Percentiles rank a stretch among this genome's conserved stretches.
Conservation (phyloP, 2,329 filamentous ascomycete genomes). For the Venturia pyrina region DNA sequence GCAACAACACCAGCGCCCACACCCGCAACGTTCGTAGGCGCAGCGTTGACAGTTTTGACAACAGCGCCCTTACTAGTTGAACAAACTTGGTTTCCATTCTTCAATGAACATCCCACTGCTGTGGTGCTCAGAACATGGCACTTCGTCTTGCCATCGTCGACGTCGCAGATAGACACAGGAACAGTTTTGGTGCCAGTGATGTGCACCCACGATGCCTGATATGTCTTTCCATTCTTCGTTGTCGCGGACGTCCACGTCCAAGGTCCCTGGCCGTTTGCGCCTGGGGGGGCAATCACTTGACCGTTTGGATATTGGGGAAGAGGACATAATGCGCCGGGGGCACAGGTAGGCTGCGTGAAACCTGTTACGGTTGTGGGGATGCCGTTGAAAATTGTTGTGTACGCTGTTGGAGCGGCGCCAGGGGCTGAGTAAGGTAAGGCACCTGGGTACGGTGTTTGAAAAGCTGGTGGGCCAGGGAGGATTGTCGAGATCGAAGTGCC, state of each 20-base stretch:
- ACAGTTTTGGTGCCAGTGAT: slow-evolving; percentile 4
- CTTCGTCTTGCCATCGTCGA: background rate
- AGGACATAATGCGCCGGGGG: background rate
- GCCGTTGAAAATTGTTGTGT: background rate
- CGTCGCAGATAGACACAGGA: background rate
- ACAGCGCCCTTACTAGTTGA: background rate
- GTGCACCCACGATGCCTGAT: background rate
- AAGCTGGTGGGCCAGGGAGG: background rate
- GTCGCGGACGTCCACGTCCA: background rate
- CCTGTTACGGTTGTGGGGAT: background rate
- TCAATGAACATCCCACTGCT: background rate
- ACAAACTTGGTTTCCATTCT: slow-evolving; percentile 1
- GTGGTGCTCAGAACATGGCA: slow-evolving; percentile 1
- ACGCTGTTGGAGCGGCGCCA: background rate
- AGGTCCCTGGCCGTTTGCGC: background rate
- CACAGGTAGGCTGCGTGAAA: background rate
- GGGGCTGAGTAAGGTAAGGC: background rate
- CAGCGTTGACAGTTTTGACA: slow-evolving; percentile 4
- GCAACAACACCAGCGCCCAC: background rate
- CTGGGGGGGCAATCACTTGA: background rate
- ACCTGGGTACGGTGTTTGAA: background rate
- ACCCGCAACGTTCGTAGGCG: slow-evolving; percentile 1
- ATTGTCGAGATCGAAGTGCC: slow-evolving; percentile 1
- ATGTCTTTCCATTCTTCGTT: slow-evolving; percentile 1
- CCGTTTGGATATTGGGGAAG: background rate